Evolutionary conservation across 148 eudicot genomes (phyloP).

Genomic region (Cornus kousa): DNA sequence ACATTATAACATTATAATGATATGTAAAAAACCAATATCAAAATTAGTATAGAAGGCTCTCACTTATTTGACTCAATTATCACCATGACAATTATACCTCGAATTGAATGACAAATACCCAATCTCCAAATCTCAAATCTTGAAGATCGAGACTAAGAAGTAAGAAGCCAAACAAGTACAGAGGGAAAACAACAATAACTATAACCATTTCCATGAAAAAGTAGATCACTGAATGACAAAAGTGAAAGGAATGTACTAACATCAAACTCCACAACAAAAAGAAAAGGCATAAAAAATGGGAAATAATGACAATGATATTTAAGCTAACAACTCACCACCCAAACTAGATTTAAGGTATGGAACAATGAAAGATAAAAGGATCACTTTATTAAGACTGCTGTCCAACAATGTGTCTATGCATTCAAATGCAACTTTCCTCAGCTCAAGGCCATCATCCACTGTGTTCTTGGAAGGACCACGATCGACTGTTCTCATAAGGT

Average conservation of each 20-base stretch:
- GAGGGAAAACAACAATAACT: background rate
- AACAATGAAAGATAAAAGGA: constrained; percentile 85
- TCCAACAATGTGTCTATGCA: constrained; percentile 93
- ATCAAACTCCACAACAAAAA: background rate
- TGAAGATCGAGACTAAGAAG: background rate
- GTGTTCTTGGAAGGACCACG: constrained; percentile 97
- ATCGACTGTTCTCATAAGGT: constrained; percentile 94
- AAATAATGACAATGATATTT: background rate
- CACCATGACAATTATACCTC: background rate
- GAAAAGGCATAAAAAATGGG: background rate
- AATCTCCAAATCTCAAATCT: background rate
- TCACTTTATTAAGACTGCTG: constrained; percentile 87
- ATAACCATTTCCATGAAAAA: too few relatives aligned
- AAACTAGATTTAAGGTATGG: constrained; percentile 86
- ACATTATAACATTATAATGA: constrained; percentile 99
- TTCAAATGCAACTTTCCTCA: constrained; percentile 97
- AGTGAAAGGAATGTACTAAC: background rate
- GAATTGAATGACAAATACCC: background rate
- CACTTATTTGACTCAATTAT: background rate
- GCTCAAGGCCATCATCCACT: constrained; percentile 97
- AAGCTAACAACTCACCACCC: constrained; percentile 56
- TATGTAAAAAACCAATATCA: constrained; percentile 39
- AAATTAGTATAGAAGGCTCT: background rate
- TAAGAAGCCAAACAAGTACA: background rate
- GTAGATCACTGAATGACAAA: too few relatives aligned